Conservation (phyloP, 148 eudicot genomes). For the Arbutus unedo region DNA sequence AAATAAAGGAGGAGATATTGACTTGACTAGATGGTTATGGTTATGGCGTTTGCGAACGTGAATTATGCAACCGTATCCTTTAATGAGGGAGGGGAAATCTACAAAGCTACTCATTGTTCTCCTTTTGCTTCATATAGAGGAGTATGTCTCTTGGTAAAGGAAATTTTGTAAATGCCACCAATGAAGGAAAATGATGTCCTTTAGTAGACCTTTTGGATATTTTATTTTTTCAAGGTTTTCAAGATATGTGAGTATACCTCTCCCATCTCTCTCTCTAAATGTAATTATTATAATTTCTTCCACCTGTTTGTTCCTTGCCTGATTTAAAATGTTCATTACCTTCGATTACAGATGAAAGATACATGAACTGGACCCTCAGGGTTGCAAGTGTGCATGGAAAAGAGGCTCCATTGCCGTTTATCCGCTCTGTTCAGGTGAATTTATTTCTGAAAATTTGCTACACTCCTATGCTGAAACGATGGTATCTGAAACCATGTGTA, state of each 20-base stretch:
- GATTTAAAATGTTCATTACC: conserved; percentile 6
- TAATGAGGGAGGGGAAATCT: not conserved
- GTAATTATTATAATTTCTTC: not conserved
- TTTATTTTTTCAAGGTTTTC: not conserved
- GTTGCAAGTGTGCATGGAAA: conserved; percentile 73
- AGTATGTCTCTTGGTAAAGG: not conserved
- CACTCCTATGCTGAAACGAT: not conserved
- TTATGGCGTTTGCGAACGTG: not conserved
- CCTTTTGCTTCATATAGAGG: conserved; percentile 1
- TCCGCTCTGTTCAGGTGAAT: conserved; percentile 67
- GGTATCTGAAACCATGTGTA: not conserved
- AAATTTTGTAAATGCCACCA: not conserved
- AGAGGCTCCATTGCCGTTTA: conserved; percentile 75
- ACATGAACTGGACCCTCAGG: conserved; percentile 80
- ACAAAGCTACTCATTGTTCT: not conserved
- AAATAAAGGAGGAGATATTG: not conserved
- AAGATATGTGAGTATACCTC: not conserved
- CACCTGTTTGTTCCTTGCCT: not conserved
- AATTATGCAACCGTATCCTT: not conserved
- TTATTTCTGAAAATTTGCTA: conserved; percentile 9
- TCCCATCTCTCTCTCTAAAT: not conserved
- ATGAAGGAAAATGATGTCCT: not conserved
- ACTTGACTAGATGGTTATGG: not conserved
- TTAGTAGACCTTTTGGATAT: not conserved
- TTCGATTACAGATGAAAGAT: conserved; percentile 60